Conservation (phyloP, 225 moss, liverwort and hornwort genomes). For the Polytrichum commune region DNA sequence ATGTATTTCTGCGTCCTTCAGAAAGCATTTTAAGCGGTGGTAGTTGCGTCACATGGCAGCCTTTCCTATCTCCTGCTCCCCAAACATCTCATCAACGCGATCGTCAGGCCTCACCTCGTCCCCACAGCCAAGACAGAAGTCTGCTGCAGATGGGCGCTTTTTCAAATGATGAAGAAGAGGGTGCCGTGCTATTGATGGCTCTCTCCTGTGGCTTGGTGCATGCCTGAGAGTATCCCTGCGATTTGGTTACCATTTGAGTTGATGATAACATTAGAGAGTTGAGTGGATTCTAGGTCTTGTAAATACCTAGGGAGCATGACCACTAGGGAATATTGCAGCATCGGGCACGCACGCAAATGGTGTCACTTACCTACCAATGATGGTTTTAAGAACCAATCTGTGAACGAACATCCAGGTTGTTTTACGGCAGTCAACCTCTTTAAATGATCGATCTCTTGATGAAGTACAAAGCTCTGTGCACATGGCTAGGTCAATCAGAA, state of each 20-base stretch:
- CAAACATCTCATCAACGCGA: constrained; percentile 15
- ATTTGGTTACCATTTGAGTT: constrained; percentile 1
- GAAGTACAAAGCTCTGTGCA: background rate
- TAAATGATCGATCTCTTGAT: background rate
- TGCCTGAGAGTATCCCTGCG: constrained; percentile 16
- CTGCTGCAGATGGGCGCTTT: constrained; percentile 28
- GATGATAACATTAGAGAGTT: constrained; percentile 7
- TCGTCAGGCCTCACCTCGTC: constrained; percentile 16
- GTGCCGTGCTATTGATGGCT: constrained; percentile 59
- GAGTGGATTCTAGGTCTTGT: constrained; percentile 31
- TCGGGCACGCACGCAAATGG: background rate
- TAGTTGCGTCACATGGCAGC: constrained; percentile 66
- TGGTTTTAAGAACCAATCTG: background rate
- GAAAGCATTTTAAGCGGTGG: constrained; percentile 44
- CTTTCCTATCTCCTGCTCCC: constrained; percentile 22
- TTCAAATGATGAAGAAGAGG: constrained; percentile 57
- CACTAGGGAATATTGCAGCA: constrained; percentile 11
- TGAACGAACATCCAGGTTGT: background rate
- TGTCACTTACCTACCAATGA: background rate
- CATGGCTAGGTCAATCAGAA: constrained; percentile 4
- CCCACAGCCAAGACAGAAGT: constrained; percentile 17
- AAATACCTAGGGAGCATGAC: constrained; percentile 29
- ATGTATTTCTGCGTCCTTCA: constrained; percentile 13
- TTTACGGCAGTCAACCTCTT: background rate
- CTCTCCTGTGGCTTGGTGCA: constrained; percentile 54